Conservation (phyloP, 176 grass and related monocot genomes). For the Puya raimondii region DNA sequence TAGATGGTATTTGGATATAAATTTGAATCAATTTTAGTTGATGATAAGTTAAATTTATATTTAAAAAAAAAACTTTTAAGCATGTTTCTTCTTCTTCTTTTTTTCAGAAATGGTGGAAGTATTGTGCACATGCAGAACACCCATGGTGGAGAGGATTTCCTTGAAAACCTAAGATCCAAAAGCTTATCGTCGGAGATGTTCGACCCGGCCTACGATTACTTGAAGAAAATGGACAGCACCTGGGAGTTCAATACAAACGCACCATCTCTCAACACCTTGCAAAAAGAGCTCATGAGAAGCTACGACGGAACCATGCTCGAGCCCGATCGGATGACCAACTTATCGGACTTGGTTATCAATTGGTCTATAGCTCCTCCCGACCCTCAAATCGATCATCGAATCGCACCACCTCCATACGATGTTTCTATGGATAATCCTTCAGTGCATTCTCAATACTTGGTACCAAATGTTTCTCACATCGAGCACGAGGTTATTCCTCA, state of each 20-base stretch:
- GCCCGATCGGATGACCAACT: conserved; percentile 42
- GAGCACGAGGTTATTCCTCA: conserved; percentile 35
- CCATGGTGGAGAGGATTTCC: conserved; percentile 58
- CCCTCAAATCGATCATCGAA: conserved; percentile 9
- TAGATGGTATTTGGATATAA: too few relatives aligned
- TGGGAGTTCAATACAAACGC: conserved; percentile 19
- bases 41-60: too few relatives aligned
- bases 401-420: conserved; percentile 15
- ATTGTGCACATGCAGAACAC: conserved; percentile 34
- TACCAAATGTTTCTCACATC: conserved; percentile 27
- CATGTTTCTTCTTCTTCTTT: too few relatives aligned
- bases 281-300: too few relatives aligned
- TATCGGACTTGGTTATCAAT: conserved; percentile 70
- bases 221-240: conserved; percentile 73
- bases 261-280: conserved; percentile 6
- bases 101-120: conserved; percentile 38
- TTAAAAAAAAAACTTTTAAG: too few relatives aligned
- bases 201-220: conserved; percentile 62
- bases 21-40: too few relatives aligned
- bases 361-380: conserved; percentile 79
- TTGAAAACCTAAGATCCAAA: conserved; percentile 65
- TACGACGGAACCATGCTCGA: too few relatives aligned
- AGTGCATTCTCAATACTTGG: conserved; percentile 10
- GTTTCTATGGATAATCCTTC: conserved; percentile 17
- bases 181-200: conserved; percentile 53